A percentile compares a stretch with the other conserved stretches of the same genome.
Evolutionary conservation across 139 green algal species (phyloP).

Genomic region (Trebouxia sp.): DNA sequence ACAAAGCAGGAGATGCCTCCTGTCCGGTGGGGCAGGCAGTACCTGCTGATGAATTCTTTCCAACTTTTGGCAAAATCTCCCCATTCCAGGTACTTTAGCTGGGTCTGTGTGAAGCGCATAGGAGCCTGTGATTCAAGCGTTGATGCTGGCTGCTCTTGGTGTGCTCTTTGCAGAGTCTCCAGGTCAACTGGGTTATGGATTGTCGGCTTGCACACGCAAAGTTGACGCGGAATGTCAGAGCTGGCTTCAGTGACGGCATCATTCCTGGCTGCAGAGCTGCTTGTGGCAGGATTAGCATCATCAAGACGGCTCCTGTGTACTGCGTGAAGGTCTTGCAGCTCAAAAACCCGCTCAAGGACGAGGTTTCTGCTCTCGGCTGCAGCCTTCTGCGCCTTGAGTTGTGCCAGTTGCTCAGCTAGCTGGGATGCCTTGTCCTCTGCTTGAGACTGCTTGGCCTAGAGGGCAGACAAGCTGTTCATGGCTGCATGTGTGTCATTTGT

Average conservation of each 20-base stretch:
- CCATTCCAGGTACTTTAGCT: neutral
- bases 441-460: neutral
- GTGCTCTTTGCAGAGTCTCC: neutral
- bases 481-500: neutral
- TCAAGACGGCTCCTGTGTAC: neutral
- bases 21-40: neutral
- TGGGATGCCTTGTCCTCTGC: neutral
- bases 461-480: neutral
- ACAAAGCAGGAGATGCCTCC: neutral
- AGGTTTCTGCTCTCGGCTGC: slow-evolving; percentile 11
- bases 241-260: too few relatives aligned
- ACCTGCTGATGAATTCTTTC: slow-evolving; percentile 23
- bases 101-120: neutral
- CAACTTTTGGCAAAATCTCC: neutral
- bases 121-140: too few relatives aligned
- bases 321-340: neutral
- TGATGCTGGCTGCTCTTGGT: too few relatives aligned
- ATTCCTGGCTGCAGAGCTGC: neutral
- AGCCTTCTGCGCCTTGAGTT: neutral
- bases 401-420: neutral
- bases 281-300: neutral
- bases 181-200: neutral
- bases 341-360: neutral
- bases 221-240: too few relatives aligned
- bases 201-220: too few relatives aligned